Conservation (phyloP, 495 filamentous ascomycete species). For the Aspergillus cavernicola region DNA sequence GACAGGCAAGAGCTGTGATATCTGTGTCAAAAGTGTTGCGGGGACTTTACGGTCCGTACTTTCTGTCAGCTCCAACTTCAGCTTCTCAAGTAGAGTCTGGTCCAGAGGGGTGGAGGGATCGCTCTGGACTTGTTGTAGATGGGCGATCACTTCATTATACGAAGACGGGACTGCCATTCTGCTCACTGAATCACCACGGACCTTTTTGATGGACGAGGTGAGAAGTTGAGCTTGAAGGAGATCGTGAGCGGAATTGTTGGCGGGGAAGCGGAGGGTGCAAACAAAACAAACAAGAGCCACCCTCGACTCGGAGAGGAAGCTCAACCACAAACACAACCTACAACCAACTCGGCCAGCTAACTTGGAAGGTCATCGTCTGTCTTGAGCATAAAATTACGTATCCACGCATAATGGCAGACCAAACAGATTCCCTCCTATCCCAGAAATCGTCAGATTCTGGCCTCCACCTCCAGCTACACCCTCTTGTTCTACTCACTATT, state of each 20-base stretch:
- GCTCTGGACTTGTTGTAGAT: constrained; percentile 35
- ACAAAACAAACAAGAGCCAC: constrained; percentile 22
- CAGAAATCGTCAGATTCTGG: constrained; percentile 70
- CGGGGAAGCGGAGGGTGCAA: constrained; percentile 23
- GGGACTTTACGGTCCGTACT: constrained; percentile 33
- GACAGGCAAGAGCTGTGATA: constrained; percentile 43
- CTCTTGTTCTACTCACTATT: constrained; percentile 90
- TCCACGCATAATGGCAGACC: constrained; percentile 24
- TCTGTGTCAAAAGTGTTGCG: constrained; percentile 40
- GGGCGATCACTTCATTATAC: constrained; percentile 33
- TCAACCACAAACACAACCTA: not conserved
- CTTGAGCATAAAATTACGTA: not conserved
- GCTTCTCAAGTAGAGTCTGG: constrained; percentile 34
- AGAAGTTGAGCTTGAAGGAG: constrained; percentile 4
- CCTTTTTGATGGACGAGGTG: not conserved
- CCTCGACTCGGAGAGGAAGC: constrained; percentile 3
- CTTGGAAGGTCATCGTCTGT: not conserved
- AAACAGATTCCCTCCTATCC: constrained; percentile 53
- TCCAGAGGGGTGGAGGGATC: constrained; percentile 37
- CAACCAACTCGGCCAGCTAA: not conserved
- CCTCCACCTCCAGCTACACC: constrained; percentile 82
- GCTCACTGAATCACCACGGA: not conserved
- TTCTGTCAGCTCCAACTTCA: constrained; percentile 40
- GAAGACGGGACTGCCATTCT: constrained; percentile 39
- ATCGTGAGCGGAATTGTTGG: not conserved